Conservation (phyloP, 169 alveolate species). For the Eimeria zaria region DNA sequence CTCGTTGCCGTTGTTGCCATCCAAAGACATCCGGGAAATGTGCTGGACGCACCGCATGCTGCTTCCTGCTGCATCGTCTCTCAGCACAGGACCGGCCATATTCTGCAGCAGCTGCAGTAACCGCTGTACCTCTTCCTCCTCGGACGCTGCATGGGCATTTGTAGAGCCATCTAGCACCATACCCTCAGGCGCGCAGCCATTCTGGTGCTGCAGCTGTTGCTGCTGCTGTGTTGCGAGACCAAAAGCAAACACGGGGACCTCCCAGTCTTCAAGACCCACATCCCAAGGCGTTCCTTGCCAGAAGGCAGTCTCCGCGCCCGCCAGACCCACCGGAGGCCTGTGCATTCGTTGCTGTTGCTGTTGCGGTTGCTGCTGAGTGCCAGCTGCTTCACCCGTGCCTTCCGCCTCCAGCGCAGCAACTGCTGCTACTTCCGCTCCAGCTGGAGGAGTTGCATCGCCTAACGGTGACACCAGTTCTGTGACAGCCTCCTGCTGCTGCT, state of each 20-base stretch:
- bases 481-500: conserved; percentile 27
- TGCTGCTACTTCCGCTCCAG: conserved; percentile 42
- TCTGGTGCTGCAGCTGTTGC: conserved; percentile 55
- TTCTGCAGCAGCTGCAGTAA: conserved; percentile 74
- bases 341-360: conserved; percentile 41
- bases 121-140: conserved; percentile 72
- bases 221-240: conserved; percentile 41
- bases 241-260: conserved; percentile 40
- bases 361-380: conserved; percentile 28
- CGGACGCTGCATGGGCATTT: conserved; percentile 23
- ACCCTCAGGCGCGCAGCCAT: conserved; percentile 44
- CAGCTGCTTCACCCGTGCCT: conserved; percentile 16
- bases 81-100: conserved; percentile 48
- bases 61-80: conserved; percentile 77
- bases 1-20: conserved; percentile 52
- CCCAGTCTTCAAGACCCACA: conserved; percentile 80
- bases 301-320: conserved; percentile 53
- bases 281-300: conserved; percentile 84
- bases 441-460: conserved; percentile 68
- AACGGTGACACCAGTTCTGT: conserved; percentile 40
- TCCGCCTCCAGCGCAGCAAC: conserved; percentile 34
- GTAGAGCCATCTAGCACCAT: conserved; percentile 6
- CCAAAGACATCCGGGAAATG: conserved; percentile 38
- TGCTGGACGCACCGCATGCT: conserved; percentile 81
- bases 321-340: conserved; percentile 32